These are phyloP conservation scores for Geranium rotundifolium DNA, from an alignment of 345 rosid genomes.

Conservation along the genomic window DNA sequence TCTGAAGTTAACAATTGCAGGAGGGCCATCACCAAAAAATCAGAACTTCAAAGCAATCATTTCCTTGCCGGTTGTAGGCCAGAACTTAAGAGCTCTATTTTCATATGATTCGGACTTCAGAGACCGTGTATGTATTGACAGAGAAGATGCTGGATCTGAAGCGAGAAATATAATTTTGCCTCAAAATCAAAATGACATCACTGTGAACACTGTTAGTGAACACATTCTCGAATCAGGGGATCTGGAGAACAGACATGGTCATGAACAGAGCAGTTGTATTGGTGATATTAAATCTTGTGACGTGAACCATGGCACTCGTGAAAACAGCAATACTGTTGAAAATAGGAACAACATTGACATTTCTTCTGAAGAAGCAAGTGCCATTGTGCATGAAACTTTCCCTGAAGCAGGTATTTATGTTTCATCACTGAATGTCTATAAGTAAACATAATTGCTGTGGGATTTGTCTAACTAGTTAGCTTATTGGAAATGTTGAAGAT, in stretches of 20 bases:
- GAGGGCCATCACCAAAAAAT: slow-evolving; percentile 80
- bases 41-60: slow-evolving; percentile 87
- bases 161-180: slow-evolving; percentile 13
- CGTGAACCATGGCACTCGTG: slow-evolving; percentile 12
- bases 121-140: slow-evolving; percentile 22
- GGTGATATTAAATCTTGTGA: slow-evolving; percentile 13
- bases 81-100: slow-evolving; percentile 60
- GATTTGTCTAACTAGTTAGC: slow-evolving; percentile 10
- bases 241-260: slow-evolving; percentile 12
- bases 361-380: slow-evolving; percentile 13
- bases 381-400: slow-evolving; percentile 9
- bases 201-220: slow-evolving; percentile 10
- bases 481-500: slow-evolving; percentile 9
- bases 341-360: slow-evolving; percentile 1
- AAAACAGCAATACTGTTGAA: slow-evolving; percentile 12
- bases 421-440: background rate
- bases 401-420: slow-evolving; percentile 4
- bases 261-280: slow-evolving; percentile 12
- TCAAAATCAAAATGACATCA: slow-evolving; percentile 5
- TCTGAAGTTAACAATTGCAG: slow-evolving; percentile 72
- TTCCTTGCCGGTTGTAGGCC: slow-evolving; percentile 67
- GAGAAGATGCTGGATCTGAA: slow-evolving; percentile 20
- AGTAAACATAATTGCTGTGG: background rate
- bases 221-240: slow-evolving; percentile 18
- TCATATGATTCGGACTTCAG: slow-evolving; percentile 44